Conservation (phyloP, 2,329 filamentous ascomycete species). For the Stachybotrys chlorohalonatus region DNA sequence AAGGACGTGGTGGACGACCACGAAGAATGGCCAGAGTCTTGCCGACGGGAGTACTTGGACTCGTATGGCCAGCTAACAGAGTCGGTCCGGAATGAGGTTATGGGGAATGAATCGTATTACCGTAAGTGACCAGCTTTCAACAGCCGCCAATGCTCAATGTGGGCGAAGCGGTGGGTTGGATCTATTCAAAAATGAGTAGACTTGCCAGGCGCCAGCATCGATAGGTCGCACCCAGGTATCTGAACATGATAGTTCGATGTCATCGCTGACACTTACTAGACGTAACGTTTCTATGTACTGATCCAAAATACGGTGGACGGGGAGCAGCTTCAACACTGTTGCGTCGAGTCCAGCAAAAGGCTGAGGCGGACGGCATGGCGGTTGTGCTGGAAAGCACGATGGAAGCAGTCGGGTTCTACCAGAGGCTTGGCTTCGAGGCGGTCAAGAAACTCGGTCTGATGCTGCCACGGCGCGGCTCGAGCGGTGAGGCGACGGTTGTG, state of each 20-base stretch:
- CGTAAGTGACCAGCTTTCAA: constrained; percentile 20
- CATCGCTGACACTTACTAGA: constrained; percentile 12
- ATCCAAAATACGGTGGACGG: constrained; percentile 21
- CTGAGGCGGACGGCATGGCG: constrained; percentile 18
- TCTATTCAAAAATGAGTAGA: neutral
- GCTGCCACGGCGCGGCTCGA: constrained; percentile 19
- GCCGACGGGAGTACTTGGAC: constrained; percentile 20
- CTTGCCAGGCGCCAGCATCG: neutral
- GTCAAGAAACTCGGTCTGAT: constrained; percentile 22
- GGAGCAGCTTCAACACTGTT: constrained; percentile 26
- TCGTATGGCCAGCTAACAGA: constrained; percentile 21
- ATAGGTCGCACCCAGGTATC: too few species aligned
- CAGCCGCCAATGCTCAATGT: neutral
- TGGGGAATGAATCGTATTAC: constrained; percentile 22
- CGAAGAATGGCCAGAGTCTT: constrained; percentile 19
- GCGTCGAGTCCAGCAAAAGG: constrained; percentile 20
- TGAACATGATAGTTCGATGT: neutral
- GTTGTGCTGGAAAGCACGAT: constrained; percentile 30
- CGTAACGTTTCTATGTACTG: constrained; percentile 29
- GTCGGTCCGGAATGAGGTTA: constrained; percentile 18
- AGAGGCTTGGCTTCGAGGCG: constrained; percentile 24
- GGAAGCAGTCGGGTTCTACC: constrained; percentile 27
- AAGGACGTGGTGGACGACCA: constrained; percentile 7
- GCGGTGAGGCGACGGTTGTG: constrained; percentile 15
- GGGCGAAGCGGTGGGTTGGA: too few species aligned